Percentiles rank a stretch among this genome's conserved stretches.
Conservation (phyloP, 345 rosid genomes). For the Pistacia integerrima region DNA sequence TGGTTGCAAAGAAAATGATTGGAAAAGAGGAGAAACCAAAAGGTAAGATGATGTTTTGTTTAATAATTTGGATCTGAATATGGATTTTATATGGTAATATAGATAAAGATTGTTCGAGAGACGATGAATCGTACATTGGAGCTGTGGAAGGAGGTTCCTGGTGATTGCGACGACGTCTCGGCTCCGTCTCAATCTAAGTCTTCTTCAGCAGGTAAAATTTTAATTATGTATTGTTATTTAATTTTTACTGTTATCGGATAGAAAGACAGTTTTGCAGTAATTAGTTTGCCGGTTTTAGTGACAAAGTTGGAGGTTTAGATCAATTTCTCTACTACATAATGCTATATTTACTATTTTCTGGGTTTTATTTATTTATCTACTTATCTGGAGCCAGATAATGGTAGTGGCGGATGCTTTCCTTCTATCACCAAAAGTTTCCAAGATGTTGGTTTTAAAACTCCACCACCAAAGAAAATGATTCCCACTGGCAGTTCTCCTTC, state of each 20-base stretch:
- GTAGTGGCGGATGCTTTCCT: conserved; percentile 44
- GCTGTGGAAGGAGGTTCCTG: conserved; percentile 72
- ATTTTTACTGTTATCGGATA: background rate
- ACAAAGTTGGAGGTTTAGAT: background rate
- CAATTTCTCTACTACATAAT: background rate
- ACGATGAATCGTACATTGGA: conserved; percentile 77
- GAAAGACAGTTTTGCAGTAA: background rate
- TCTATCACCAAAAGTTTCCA: conserved; percentile 44
- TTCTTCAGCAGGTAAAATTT: conserved; percentile 41
- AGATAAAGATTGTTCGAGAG: conserved; percentile 92
- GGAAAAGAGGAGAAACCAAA: background rate
- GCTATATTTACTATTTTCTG: conserved; percentile 17
- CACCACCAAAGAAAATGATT: conserved; percentile 56
- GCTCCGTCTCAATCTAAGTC: conserved; percentile 44
- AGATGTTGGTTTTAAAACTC: conserved; percentile 41
- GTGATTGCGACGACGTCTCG: conserved; percentile 45
- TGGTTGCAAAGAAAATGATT: conserved; percentile 19
- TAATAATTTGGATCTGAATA: conserved; percentile 7
- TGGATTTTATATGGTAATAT: conserved; percentile 20
- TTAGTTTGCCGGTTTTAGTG: background rate
- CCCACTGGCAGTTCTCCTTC: conserved; percentile 64
- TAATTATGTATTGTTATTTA: conserved; percentile 16
- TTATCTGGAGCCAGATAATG: conserved; percentile 53
- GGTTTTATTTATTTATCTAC: background rate
- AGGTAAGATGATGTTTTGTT: background rate